Evolutionary conservation across 148 eudicot species (phyloP), one percentile per base, ranked within the genome.

Genomic region (Vaccinium vitisidaea): DNA sequence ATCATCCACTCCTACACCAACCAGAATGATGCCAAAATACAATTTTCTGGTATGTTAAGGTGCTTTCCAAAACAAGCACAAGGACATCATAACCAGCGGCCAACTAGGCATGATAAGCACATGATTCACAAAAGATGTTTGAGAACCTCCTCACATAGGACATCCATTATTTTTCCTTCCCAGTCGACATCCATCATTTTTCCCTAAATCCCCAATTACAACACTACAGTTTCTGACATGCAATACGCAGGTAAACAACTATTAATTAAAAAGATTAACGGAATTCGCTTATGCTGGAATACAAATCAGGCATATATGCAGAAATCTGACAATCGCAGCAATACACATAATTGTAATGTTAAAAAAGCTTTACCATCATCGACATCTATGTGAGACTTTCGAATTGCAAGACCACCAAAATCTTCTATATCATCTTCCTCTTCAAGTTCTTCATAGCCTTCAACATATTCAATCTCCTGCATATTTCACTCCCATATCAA

Each of bases 371-470:
- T 73, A 83, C 84, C 84, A 83, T 84, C 84, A 79, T 88, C 89
- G 74, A 86, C 89, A 84, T 89, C 91, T 11, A 53, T 74, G 39
- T 59, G 54, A 76, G 59, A 27, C 43, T 84, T 84, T 4, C 80
- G 79, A 27, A 88, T 81, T 53, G 90, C 70, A 83, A 87, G 83
- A 83, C 89, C 88, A 69, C 85, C 93, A 84, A 92, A 90, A 89
- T 96, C 99, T 89, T 96, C 99, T 30, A 96, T 93, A 83, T 92
- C 97, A 46, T 95, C 98, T 84, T 91, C 94, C 83, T 92, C 95
- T 88, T 93, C 97, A 80, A 91, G 90, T 2, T 93, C 96, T 84
- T 90, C 92, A 90, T 86, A 88, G 84, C 92, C 95, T 89, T 94
- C 99, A 76, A 96, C 95, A 87, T 88, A 96, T 86, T 94, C 99